Percentiles rank a stretch among this genome's conserved stretches.
phyloP scores from a whole-genome alignment of 2,329 filamentous ascomycete genomes.

The Coleophoma eucalyptorum region DNA sequence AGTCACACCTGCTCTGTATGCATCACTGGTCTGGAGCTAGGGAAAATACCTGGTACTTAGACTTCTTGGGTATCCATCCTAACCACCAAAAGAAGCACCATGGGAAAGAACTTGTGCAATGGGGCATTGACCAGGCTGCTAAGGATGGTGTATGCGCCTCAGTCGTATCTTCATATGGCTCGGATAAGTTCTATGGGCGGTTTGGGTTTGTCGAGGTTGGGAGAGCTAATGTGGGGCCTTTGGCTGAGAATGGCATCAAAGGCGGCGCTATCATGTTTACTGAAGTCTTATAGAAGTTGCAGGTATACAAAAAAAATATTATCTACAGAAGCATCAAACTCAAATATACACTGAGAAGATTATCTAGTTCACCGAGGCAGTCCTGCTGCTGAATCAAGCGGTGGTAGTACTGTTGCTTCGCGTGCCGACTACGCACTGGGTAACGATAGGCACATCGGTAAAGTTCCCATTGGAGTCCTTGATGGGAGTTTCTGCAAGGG shows the following conservation, averaged over 20 bases:
- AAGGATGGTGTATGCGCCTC: conserved; percentile 33
- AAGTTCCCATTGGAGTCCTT: neutral
- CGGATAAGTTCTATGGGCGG: conserved; percentile 34
- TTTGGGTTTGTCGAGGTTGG: conserved; percentile 28
- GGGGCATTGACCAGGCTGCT: conserved; percentile 34
- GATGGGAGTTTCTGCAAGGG: conserved; percentile 18
- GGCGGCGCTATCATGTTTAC: conserved; percentile 29
- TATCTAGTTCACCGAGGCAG: too few relatives aligned
- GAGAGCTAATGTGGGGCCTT: conserved; percentile 25
- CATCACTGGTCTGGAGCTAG: conserved; percentile 26
- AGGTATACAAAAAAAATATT: too few relatives aligned
- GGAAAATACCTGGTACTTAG: conserved; percentile 34
- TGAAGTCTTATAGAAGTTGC: neutral
- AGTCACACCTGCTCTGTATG: conserved; percentile 14
- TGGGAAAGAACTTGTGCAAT: conserved; percentile 34
- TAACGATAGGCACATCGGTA: neutral
- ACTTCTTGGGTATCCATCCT: conserved; percentile 33
- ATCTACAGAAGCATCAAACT: too few relatives aligned
- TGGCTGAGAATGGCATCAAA: conserved; percentile 18
- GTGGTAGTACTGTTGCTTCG: neutral
- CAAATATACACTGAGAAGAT: too few relatives aligned
- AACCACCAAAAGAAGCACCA: conserved; percentile 31
- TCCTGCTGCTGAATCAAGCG: too few relatives aligned
- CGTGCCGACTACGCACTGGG: neutral
- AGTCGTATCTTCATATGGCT: conserved; percentile 33